Percentiles rank a stretch among this genome's conserved stretches.
Conservation (phyloP, 2,329 filamentous ascomycete species). For the Diplodia sapinea region DNA sequence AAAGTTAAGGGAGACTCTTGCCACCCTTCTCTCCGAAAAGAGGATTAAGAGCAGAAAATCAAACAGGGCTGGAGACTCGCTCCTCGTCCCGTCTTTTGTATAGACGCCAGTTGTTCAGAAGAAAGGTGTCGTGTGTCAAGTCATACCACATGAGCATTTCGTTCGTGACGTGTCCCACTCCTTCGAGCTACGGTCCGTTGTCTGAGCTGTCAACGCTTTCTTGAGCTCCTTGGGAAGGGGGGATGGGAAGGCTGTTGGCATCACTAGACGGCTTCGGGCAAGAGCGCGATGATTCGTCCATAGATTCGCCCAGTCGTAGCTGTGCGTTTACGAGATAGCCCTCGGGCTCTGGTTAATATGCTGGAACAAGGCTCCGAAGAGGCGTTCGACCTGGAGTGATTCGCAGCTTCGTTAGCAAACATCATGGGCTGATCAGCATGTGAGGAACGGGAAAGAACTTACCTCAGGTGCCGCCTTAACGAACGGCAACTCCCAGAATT, state of each 20-base stretch:
- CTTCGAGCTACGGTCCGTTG: background rate
- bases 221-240: background rate
- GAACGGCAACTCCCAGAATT: constrained; percentile 91
- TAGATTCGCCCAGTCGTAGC: no score
- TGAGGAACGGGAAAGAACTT: constrained; percentile 39
- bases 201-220: background rate
- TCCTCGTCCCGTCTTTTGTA: constrained; percentile 21
- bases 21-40: constrained; percentile 11
- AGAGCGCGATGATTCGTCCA: background rate
- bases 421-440: constrained; percentile 23
- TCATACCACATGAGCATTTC: constrained; percentile 30
- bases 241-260: background rate
- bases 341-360: constrained; percentile 55
- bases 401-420: constrained; percentile 27
- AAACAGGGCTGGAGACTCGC: constrained; percentile 18
- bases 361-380: constrained; percentile 54
- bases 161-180: constrained; percentile 15
- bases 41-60: constrained; percentile 30
- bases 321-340: constrained; percentile 25
- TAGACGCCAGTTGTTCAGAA: constrained; percentile 23
- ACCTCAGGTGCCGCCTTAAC: constrained; percentile 91
- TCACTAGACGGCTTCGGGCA: background rate
- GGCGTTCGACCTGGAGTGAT: constrained; percentile 50
- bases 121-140: constrained; percentile 30
- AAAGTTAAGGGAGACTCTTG: constrained; percentile 22